phyloP scores from a whole-genome alignment of 1,284 basidiomycete genomes.

The Heterobasidion occidentale region DNA sequence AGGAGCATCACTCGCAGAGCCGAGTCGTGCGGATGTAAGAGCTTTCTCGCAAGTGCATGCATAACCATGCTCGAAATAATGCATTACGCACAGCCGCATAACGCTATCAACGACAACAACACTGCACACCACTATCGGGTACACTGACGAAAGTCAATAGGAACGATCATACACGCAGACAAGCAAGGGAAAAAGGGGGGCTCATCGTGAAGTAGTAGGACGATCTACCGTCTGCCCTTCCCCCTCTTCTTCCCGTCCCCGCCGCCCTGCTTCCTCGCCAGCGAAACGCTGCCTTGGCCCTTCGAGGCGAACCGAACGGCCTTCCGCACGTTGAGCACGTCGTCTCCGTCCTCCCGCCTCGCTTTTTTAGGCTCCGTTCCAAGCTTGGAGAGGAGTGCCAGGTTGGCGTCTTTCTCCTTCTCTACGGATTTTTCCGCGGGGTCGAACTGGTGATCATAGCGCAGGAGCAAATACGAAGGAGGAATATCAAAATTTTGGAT shows the following conservation, averaged over 20 bases:
- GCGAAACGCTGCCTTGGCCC: slow-evolving; percentile 53
- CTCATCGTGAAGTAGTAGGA: neutral
- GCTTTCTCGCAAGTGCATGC: too few relatives aligned
- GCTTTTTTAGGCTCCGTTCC: slow-evolving; percentile 59
- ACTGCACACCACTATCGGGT: too few relatives aligned
- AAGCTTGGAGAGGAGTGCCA: slow-evolving; percentile 73
- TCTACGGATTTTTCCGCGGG: slow-evolving; percentile 62
- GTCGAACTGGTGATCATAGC: too few relatives aligned
- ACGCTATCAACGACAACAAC: too few relatives aligned
- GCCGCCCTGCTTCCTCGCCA: slow-evolving; percentile 25
- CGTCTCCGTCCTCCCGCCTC: slow-evolving; percentile 27
- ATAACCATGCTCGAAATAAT: too few relatives aligned
- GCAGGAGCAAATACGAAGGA: neutral
- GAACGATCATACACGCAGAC: too few relatives aligned
- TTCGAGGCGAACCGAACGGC: slow-evolving; percentile 75
- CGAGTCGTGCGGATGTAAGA: too few relatives aligned
- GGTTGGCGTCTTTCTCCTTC: slow-evolving; percentile 65
- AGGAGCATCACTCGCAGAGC: too few relatives aligned
- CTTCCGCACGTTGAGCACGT: slow-evolving; percentile 77
- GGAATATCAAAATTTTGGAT: neutral
- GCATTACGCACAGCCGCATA: too few relatives aligned
- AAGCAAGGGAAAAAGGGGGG: too few relatives aligned
- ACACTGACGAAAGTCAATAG: too few relatives aligned
- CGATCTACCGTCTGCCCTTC: neutral
- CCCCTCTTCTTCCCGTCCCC: neutral